phyloP scores from a whole-genome alignment of 257 asterid species.

The Capsicum rhomboideum region DNA sequence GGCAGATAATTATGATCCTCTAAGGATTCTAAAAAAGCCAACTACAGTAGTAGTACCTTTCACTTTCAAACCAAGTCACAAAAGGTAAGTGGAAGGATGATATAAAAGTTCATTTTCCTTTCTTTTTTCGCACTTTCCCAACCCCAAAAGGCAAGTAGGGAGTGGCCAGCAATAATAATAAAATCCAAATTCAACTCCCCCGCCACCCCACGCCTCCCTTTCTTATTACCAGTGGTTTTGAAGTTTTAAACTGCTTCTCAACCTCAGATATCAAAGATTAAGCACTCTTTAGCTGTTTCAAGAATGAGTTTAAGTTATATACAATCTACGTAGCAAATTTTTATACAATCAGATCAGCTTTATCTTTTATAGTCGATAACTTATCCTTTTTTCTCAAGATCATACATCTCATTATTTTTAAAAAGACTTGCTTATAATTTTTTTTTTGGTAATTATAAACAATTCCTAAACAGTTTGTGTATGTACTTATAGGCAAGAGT shows the following conservation, averaged over 20 bases:
- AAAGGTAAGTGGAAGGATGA: conserved; percentile 6
- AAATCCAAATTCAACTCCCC: background rate
- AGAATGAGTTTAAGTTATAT: background rate
- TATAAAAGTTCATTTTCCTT: conserved; percentile 1
- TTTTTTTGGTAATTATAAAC: too few species aligned
- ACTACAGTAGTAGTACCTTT: background rate
- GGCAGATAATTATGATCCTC: background rate
- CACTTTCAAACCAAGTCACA: conserved; percentile 9
- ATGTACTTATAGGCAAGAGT: background rate
- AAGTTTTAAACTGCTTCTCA: background rate
- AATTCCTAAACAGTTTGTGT: background rate
- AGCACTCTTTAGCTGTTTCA: background rate
- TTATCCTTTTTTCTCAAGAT: background rate
- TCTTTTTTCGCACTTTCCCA: background rate
- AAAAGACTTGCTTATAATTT: too few species aligned
- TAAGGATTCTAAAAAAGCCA: background rate
- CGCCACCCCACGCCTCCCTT: background rate
- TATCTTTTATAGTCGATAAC: too few species aligned
- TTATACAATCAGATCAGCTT: background rate
- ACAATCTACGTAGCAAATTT: background rate
- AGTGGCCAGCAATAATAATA: background rate
- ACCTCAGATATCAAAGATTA: background rate
- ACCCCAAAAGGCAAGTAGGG: background rate
- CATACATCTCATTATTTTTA: background rate
- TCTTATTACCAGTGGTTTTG: background rate